phyloP scores from a whole-genome alignment of 345 rosid species.

The Trapa bicornis region DNA sequence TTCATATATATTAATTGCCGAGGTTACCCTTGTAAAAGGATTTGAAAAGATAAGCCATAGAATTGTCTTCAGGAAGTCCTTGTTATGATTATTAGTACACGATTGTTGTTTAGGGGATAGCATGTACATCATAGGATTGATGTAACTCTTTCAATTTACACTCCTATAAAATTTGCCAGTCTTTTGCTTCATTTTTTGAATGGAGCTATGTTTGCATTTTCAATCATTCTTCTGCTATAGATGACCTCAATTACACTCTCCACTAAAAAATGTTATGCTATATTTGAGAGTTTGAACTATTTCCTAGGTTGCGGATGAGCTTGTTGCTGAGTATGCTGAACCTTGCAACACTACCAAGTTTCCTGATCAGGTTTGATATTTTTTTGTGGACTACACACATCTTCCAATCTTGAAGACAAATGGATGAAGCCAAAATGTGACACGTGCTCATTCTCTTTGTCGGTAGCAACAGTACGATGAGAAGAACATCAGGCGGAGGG shows the following conservation, averaged over 20 bases:
- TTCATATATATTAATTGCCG: neutral
- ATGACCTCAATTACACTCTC: too few relatives aligned
- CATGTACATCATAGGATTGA: neutral
- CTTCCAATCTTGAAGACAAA: neutral
- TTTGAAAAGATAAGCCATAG: neutral
- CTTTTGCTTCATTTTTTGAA: too few relatives aligned
- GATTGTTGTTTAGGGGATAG: neutral
- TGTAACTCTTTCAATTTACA: neutral
- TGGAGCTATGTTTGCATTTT: too few relatives aligned
- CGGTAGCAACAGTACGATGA: constrained; percentile 94
- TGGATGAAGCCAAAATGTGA: neutral
- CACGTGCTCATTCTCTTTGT: constrained; percentile 6
- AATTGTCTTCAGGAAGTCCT: neutral
- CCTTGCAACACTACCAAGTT: constrained; percentile 55
- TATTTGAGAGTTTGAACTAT: constrained; percentile 11
- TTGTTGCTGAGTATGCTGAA: constrained; percentile 92
- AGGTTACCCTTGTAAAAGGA: too few relatives aligned
- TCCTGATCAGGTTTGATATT: constrained; percentile 72
- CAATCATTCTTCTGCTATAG: too few relatives aligned
- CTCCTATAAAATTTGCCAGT: neutral
- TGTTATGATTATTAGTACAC: neutral
- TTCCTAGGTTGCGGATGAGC: constrained; percentile 97
- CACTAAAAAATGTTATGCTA: neutral
- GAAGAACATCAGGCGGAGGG: constrained; percentile 94
- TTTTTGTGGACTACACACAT: neutral